Conservation (phyloP, 495 filamentous ascomycete genomes). For the Extremus antarcticus region DNA sequence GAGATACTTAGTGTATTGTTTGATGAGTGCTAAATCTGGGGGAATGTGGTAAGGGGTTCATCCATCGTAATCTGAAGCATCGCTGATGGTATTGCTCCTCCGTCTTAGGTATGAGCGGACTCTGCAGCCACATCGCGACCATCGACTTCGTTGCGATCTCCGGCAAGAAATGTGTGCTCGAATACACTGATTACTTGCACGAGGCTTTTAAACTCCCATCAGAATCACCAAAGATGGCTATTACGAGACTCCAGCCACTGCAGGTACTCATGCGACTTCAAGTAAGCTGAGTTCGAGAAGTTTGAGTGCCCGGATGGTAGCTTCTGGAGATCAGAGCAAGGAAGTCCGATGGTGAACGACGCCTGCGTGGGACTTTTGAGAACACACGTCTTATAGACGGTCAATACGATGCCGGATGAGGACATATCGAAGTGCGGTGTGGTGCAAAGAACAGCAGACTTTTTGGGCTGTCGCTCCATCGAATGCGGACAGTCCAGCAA, state of each 20-base stretch:
- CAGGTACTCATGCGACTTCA: constrained; percentile 92
- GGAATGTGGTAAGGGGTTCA: constrained; percentile 33
- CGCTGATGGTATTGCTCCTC: background rate
- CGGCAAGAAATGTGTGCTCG: constrained; percentile 67
- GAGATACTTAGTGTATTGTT: constrained; percentile 82
- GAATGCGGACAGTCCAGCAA: no score
- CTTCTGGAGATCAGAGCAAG: background rate
- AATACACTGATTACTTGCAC: constrained; percentile 85
- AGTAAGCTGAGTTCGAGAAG: constrained; percentile 65
- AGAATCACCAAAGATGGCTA: constrained; percentile 72
- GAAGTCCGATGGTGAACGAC: background rate
- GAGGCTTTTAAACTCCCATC: constrained; percentile 79
- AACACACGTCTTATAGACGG: background rate
- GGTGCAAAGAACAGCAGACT: no score
- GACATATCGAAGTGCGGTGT: no score
- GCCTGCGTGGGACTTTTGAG: background rate
- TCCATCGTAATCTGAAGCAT: no score
- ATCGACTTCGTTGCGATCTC: constrained; percentile 85
- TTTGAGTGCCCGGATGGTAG: constrained; percentile 52
- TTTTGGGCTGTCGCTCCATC: no score
- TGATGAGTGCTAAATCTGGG: constrained; percentile 71
- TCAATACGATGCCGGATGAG: no score
- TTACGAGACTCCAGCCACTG: constrained; percentile 68
- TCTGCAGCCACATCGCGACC: constrained; percentile 81
- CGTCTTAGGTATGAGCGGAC: constrained; percentile 79